Conservation (phyloP, 2,329 filamentous ascomycete genomes). For the Didymosphaeria variabile region DNA sequence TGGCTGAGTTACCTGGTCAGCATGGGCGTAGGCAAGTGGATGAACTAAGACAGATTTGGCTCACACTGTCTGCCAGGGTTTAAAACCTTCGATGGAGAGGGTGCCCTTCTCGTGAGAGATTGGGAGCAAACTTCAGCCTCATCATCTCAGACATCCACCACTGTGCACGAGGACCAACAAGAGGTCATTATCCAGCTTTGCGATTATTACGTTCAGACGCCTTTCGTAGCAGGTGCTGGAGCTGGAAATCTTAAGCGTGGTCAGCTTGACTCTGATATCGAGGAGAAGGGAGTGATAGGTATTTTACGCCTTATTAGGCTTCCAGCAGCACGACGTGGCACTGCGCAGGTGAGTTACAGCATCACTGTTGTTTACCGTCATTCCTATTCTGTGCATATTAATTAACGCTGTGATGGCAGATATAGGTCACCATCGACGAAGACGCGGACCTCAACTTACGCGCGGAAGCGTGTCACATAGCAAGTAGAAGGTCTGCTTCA, state of each 20-base stretch:
- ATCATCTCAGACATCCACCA: neutral
- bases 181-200: neutral
- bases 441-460: neutral
- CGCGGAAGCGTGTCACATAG: neutral
- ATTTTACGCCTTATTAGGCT: neutral
- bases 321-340: neutral
- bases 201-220: neutral
- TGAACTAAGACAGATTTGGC: no score
- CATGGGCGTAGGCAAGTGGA: no score
- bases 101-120: neutral
- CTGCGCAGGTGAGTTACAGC: neutral
- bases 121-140: no score
- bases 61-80: no score
- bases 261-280: neutral
- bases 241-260: neutral
- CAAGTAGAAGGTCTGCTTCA: neutral
- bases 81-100: neutral
- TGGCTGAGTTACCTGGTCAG: no score
- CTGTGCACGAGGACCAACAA: conserved; percentile 5
- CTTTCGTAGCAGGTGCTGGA: neutral
- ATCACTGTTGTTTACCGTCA: neutral
- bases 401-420: neutral
- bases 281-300: neutral
- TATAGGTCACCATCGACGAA: neutral
- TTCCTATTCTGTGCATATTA: neutral